Evolutionary conservation across 345 rosid genomes (phyloP).

Genomic region (Tarenaya hassleriana): DNA sequence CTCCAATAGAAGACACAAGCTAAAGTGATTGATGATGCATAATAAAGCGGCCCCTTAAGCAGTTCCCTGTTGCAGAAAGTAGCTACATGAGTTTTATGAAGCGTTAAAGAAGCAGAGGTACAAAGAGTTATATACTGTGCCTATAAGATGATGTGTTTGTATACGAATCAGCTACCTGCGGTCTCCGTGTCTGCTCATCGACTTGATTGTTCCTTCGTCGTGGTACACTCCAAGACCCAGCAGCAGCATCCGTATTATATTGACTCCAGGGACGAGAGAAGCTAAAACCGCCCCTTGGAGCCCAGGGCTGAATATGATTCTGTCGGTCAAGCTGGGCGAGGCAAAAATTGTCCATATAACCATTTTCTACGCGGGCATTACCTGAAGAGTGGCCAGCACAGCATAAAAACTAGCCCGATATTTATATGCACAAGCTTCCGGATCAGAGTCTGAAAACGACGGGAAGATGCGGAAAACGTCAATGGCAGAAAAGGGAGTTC

Average conservation of each 20-base stretch:
- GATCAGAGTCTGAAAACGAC: constrained; percentile 25
- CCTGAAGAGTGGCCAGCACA: constrained; percentile 47
- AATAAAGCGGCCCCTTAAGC: constrained; percentile 84
- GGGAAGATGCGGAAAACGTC: neutral
- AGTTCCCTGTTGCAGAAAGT: constrained; percentile 64
- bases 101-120: neutral
- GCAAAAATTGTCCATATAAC: neutral
- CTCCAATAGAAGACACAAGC: constrained; percentile 71
- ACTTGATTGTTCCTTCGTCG: constrained; percentile 80
- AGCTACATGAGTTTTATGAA: constrained; percentile 22
- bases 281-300: constrained; percentile 71
- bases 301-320: constrained; percentile 53
- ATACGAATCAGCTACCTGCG: constrained; percentile 45
- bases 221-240: constrained; percentile 73
- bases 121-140: constrained; percentile 4
- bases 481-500: neutral
- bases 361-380: neutral
- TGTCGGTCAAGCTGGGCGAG: constrained; percentile 1
- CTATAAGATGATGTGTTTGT: constrained; percentile 1
- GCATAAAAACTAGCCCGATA: constrained; percentile 80
- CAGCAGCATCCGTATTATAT: constrained; percentile 66
- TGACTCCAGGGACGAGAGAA: constrained; percentile 56
- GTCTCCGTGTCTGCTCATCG: constrained; percentile 94
- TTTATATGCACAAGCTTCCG: constrained; percentile 80
- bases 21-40: constrained; percentile 49